Evolutionary conservation across 2,329 filamentous ascomycete species (phyloP).

Genomic region (Ustulina deusta): DNA sequence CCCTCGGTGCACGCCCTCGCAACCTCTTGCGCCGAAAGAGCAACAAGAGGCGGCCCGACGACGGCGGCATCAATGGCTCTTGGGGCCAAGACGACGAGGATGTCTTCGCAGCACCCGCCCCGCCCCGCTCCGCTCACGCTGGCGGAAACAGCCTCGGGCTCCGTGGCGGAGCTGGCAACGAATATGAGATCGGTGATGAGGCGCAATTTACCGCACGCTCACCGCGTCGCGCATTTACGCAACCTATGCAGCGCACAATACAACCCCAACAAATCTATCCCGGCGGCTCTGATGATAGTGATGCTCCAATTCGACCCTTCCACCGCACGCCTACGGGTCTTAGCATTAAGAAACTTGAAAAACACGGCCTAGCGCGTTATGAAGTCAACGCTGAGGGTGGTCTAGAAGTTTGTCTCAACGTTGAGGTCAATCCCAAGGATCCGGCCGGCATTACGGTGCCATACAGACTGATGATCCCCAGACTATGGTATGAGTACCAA

Average conservation of each 20-base stretch:
- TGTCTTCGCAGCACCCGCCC: constrained; percentile 29
- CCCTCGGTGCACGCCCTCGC: constrained; percentile 62
- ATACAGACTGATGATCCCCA: constrained; percentile 87
- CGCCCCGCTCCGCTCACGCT: constrained; percentile 43
- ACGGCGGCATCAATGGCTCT: constrained; percentile 67
- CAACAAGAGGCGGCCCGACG: constrained; percentile 57
- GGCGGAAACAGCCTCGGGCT: constrained; percentile 38
- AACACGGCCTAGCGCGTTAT: constrained; percentile 60
- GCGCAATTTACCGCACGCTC: constrained; percentile 64
- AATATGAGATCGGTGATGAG: constrained; percentile 69
- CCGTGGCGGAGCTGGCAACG: constrained; percentile 51
- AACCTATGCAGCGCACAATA: constrained; percentile 37
- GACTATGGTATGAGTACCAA: constrained; percentile 72
- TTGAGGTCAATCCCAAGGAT: constrained; percentile 87
- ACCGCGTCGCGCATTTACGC: constrained; percentile 47
- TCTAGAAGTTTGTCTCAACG: constrained; percentile 87
- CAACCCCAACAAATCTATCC: constrained; percentile 36
- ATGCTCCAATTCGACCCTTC: constrained; percentile 56
- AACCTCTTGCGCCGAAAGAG: constrained; percentile 59
- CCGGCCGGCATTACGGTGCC: constrained; percentile 88
- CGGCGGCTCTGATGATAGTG: constrained; percentile 8
- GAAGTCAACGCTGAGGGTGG: constrained; percentile 84
- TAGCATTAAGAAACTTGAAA: constrained; percentile 70
- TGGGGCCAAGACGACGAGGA: constrained; percentile 60
- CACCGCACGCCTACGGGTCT: constrained; percentile 78